A percentile compares a stretch with the other conserved stretches of the same genome.
Evolutionary conservation across 345 rosid genomes (phyloP).

Genomic region (Ceriops tagal): DNA sequence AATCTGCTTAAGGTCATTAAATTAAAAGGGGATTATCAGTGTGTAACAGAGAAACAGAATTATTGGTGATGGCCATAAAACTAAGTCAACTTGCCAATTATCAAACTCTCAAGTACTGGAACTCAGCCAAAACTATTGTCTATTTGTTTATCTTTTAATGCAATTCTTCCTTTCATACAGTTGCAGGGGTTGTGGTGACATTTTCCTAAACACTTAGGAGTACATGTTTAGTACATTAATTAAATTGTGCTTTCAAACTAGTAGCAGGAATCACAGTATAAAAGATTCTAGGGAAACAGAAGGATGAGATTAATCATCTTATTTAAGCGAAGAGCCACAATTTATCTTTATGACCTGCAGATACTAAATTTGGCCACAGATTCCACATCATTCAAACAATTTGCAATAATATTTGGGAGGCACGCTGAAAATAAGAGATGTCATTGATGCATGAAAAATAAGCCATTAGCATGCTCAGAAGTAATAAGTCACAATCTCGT

Average conservation of each 20-base stretch:
- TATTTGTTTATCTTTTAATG: neutral
- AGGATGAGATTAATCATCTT: neutral
- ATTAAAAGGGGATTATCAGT: neutral
- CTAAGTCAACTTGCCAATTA: neutral
- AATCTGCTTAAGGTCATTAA: constrained; percentile 39
- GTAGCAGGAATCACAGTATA: neutral
- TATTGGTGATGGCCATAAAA: neutral
- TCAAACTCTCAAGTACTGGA: neutral
- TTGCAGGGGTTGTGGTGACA: neutral
- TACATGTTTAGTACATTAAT: neutral
- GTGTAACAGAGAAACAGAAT: neutral
- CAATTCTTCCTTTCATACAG: neutral
- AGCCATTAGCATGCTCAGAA: neutral
- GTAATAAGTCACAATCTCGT: neutral
- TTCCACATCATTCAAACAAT: neutral
- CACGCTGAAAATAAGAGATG: too few relatives aligned
- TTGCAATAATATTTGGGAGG: neutral
- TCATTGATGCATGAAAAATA: too few relatives aligned
- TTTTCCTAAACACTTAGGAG: too few relatives aligned
- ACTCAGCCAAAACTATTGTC: neutral
- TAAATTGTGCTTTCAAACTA: neutral
- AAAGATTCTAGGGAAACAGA: neutral
- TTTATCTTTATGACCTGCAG: neutral
- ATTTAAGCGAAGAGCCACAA: neutral
- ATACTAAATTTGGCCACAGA: neutral